Evolutionary conservation across 352 stramenopile genomes (phyloP).

Genomic region (Phytophthora cryptogea): DNA sequence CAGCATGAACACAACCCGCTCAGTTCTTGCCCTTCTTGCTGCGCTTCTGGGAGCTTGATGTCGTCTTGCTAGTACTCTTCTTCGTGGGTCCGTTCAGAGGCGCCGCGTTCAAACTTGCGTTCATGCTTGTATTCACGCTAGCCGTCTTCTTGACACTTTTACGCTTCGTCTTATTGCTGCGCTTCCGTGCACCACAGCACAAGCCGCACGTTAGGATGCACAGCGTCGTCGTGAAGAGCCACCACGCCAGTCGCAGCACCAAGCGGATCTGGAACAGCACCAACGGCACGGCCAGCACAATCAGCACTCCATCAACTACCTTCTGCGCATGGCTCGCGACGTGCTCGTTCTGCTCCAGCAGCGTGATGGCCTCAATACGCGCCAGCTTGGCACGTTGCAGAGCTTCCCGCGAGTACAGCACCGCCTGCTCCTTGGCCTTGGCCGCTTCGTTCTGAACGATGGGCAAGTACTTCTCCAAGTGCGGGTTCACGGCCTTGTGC

Average conservation of each 20-base stretch:
- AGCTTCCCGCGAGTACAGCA: slow-evolving; percentile 49
- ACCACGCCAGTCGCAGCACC: slow-evolving; percentile 57
- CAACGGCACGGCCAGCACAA: slow-evolving; percentile 52
- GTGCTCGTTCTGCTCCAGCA: slow-evolving; percentile 65
- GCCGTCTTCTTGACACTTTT: slow-evolving; percentile 43
- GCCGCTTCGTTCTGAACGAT: slow-evolving; percentile 52
- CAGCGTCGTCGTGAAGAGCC: slow-evolving; percentile 53
- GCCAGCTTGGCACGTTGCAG: slow-evolving; percentile 50
- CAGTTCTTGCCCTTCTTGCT: slow-evolving; percentile 43
- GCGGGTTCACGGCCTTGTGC: slow-evolving; percentile 50
- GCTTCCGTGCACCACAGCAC: slow-evolving; percentile 62
- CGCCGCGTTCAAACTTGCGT: background rate
- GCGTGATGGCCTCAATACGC: slow-evolving; percentile 52
- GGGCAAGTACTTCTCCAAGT: slow-evolving; percentile 59
- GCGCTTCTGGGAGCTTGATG: slow-evolving; percentile 27
- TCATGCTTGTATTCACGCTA: slow-evolving; percentile 23
- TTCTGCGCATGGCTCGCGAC: slow-evolving; percentile 64
- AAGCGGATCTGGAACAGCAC: slow-evolving; percentile 56
- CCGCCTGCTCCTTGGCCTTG: slow-evolving; percentile 41
- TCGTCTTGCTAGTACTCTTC: slow-evolving; percentile 27
- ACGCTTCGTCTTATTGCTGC: slow-evolving; percentile 48
- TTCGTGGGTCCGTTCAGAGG: slow-evolving; percentile 26
- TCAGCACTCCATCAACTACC: slow-evolving; percentile 65
- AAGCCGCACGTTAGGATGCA: slow-evolving; percentile 60
- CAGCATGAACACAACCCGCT: slow-evolving; percentile 11